These are phyloP conservation scores for Phytophthora pseudosyringae DNA, from an alignment of 352 stramenopile species.

Conservation along the genomic window DNA sequence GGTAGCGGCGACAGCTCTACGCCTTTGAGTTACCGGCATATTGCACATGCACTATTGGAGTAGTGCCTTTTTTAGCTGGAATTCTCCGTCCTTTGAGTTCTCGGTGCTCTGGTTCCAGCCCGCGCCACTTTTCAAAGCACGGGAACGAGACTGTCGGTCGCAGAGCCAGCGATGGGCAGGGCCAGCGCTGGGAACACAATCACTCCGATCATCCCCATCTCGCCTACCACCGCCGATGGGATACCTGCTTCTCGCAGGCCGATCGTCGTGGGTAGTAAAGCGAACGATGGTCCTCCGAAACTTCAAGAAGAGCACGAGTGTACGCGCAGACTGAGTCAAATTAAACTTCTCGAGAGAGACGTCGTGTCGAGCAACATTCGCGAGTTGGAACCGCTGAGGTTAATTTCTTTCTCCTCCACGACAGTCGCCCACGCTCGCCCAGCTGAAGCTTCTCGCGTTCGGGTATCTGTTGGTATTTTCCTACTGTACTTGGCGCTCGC, in stretches of 20 bases:
- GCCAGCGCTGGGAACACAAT: not conserved
- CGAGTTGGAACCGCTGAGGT: conserved; percentile 19
- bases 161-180: conserved; percentile 1
- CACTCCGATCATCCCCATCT: conserved; percentile 2
- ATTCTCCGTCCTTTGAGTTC: too few species aligned
- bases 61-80: too few species aligned
- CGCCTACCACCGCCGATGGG: not conserved
- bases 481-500: conserved; percentile 41
- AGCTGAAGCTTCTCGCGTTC: conserved; percentile 21
- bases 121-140: too few species aligned
- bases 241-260: not conserved
- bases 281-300: not conserved
- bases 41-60: too few species aligned
- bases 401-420: conserved; percentile 5
- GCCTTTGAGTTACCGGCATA: too few species aligned
- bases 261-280: conserved; percentile 9
- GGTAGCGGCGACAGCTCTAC: too few species aligned
- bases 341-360: conserved; percentile 30
- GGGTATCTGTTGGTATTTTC: conserved; percentile 32
- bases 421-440: conserved; percentile 6
- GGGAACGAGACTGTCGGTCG: not conserved
- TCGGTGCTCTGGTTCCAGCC: not conserved
- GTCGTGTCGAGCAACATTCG: conserved; percentile 34
- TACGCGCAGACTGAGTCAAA: conserved; percentile 22
- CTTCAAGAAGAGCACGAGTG: not conserved